Conservation (phyloP, 768 basidiomycete species). For the Phlebiopsis flavidoalba region DNA sequence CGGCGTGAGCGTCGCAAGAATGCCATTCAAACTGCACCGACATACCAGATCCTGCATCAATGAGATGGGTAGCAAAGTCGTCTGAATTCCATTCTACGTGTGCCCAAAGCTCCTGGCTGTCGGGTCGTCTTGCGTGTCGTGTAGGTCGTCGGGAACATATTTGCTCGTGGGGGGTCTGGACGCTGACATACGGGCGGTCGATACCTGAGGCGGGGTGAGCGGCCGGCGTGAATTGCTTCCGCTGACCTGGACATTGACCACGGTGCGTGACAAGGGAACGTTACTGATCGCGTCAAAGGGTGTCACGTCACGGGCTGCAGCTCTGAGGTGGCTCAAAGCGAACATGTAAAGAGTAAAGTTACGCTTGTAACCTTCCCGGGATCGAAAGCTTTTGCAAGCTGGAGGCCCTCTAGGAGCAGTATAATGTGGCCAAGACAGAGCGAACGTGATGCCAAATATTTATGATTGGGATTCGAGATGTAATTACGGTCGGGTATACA, state of each 20-base stretch:
- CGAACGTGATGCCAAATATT: too few relatives aligned
- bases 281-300: neutral
- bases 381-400: too few relatives aligned
- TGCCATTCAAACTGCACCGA: too few relatives aligned
- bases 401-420: too few relatives aligned
- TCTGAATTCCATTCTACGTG: too few relatives aligned
- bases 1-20: neutral
- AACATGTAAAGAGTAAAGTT: too few relatives aligned
- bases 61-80: neutral
- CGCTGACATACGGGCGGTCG: neutral
- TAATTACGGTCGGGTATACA: conserved; percentile 1
- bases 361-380: too few relatives aligned
- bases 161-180: neutral
- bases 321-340: too few relatives aligned
- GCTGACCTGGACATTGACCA: neutral
- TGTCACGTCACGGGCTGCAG: neutral
- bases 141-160: neutral
- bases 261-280: neutral
- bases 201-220: neutral
- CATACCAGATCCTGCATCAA: neutral
- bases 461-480: neutral
- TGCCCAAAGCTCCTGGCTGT: neutral
- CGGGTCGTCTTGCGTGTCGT: neutral
- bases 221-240: neutral
- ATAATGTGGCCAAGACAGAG: too few relatives aligned